Percentiles rank a stretch among this genome's conserved stretches.
phyloP scores from a whole-genome alignment of 371 early-diverging fungal species.

The Modicella reniformis region DNA sequence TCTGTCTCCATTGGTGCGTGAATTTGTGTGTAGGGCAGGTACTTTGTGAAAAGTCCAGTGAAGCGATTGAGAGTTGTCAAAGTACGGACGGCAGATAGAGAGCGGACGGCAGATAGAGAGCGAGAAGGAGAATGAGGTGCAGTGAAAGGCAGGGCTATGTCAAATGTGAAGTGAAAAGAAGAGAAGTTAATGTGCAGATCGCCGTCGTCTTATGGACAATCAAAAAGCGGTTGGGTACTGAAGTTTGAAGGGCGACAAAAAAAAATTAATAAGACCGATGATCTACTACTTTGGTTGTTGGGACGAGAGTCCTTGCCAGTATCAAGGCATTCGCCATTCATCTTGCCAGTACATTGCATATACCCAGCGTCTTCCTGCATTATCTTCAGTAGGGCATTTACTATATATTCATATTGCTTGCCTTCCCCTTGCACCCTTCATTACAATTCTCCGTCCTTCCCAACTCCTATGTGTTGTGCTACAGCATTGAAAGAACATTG shows the following conservation, averaged over 20 bases:
- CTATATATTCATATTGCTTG: too few relatives aligned
- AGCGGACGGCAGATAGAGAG: neutral
- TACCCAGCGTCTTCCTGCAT: too few relatives aligned
- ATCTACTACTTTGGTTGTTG: neutral
- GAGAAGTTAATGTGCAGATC: neutral
- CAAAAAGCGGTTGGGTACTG: neutral
- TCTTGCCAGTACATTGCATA: too few relatives aligned
- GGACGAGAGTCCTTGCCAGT: too few relatives aligned
- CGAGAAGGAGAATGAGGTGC: neutral
- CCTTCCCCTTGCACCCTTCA: too few relatives aligned
- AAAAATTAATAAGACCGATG: conserved; percentile 8
- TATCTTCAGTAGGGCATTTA: too few relatives aligned
- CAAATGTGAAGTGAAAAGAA: neutral
- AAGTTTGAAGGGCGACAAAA: neutral
- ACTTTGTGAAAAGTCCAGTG: neutral
- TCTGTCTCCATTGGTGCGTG: conserved; percentile 38
- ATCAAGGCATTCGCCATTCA: too few relatives aligned
- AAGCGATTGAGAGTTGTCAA: neutral
- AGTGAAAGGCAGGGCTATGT: neutral
- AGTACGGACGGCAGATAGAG: neutral
- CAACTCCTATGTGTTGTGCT: too few relatives aligned
- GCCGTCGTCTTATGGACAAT: neutral
- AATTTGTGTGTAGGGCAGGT: neutral
- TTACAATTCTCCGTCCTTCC: too few relatives aligned
- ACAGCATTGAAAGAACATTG: too few relatives aligned